A percentile compares a stretch with the other conserved stretches of the same genome.
Evolutionary conservation across 176 grass and related monocot genomes (phyloP).

Genomic region (Carex littledalei): DNA sequence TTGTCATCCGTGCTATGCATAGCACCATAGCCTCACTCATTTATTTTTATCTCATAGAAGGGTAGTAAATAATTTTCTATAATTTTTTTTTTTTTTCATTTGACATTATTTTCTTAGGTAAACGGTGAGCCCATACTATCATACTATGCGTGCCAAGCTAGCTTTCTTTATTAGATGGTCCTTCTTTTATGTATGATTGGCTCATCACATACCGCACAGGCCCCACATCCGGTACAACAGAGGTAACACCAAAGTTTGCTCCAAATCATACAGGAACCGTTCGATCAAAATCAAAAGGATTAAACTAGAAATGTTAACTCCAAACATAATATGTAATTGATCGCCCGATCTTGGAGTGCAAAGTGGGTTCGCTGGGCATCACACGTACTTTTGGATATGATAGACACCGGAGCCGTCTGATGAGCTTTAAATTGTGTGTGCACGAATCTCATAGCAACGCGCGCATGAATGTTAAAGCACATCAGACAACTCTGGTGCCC

Average conservation of each 20-base stretch:
- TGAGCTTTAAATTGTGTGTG: too few species aligned
- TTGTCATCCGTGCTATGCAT: too few species aligned
- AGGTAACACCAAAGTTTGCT: not conserved
- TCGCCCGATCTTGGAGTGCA: too few species aligned
- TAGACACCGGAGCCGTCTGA: too few species aligned
- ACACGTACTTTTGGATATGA: too few species aligned
- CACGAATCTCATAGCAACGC: too few species aligned
- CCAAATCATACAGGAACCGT: not conserved
- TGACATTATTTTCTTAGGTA: not conserved
- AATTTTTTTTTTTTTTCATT: not conserved
- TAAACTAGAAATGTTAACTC: not conserved
- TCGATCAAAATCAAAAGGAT: not conserved
- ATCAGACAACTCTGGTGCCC: too few species aligned
- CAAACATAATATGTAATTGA: too few species aligned
- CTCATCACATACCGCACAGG: not conserved
- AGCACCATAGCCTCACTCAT: too few species aligned
- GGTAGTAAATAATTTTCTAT: not conserved
- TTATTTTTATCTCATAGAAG: not conserved
- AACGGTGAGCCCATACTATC: not conserved
- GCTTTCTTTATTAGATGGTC: conserved; percentile 15
- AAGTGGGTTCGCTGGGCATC: too few species aligned
- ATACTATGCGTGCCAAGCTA: not conserved
- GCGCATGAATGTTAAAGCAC: too few species aligned
- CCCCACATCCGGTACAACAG: not conserved
- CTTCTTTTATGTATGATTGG: conserved; percentile 8